Base-by-base conservation (phyloP, 345 rosid genomes). In the Salix exigua region DNA sequence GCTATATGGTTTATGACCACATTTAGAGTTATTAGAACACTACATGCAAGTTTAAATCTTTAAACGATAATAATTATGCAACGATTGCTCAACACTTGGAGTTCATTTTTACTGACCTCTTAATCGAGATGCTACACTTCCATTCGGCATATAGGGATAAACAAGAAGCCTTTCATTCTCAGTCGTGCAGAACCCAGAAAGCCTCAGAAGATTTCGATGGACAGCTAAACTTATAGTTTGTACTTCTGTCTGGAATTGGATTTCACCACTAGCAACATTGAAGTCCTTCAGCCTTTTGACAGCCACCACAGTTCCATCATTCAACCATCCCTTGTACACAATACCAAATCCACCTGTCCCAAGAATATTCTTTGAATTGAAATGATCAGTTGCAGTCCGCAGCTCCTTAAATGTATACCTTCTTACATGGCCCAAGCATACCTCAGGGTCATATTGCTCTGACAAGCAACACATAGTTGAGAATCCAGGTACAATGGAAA, bases 211-310 rank as follows among this genome's bases (percentile, higher is more conserved):
- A 88, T 96, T 96, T 70, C 96, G 89, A 78, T 96, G 98, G 70
- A 96, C 91, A 50, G 99, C 99, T 75, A 96, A 86, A 78, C 99
- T 92, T 77, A 96, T 96, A 10, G 97, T 94, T 83, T 92, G 93
- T 72, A 96, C 95, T 84, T 96, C 97, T 30, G 99, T 96, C 86
- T 96, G 99, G 83, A 96, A 96, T 77, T 96, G 99, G 83, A 92
- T 86, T 82, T 96, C 99, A 6, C 99, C 99, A 2, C 94, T 97
- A 0, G 91, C 96, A 44, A 89, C 84, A 73, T 89, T 91, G 79
- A 89, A 91, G 83, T 96, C 99, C 76, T 91, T 96, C 77, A 96
- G 94, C 86, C 99, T 92, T 88, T 96, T 96, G 21, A 96, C 98
- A 75, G 99, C 99, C 53, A 96, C 93, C 73, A 92, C 31, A 31